Percentiles rank a stretch among this genome's conserved stretches.
phyloP scores from a whole-genome alignment of 1,284 basidiomycete genomes.

The Heterobasidion occidentale region DNA sequence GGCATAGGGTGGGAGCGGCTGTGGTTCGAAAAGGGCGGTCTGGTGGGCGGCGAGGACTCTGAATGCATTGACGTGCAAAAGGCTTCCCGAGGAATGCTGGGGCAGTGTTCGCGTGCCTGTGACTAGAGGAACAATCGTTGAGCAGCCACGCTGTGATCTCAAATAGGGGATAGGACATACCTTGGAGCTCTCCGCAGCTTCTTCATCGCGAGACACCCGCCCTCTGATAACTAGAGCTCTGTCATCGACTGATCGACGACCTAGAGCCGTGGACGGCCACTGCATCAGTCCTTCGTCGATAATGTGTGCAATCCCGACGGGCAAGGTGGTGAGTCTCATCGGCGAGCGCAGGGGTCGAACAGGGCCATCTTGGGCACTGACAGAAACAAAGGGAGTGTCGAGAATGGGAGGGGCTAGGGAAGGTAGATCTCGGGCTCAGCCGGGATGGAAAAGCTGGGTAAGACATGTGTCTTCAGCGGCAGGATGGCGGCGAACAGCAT shows the following conservation, averaged over 20 bases:
- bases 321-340: constrained; percentile 6
- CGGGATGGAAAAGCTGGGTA: no score
- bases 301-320: neutral
- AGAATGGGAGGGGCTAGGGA: neutral
- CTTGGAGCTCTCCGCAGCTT: constrained; percentile 4
- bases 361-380: constrained; percentile 2
- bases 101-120: constrained; percentile 21
- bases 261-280: neutral
- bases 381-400: neutral
- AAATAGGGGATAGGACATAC: neutral
- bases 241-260: constrained; percentile 5
- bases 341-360: constrained; percentile 12
- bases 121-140: constrained; percentile 6
- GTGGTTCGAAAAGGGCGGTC: constrained; percentile 25
- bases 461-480: no score
- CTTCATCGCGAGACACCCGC: neutral
- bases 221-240: neutral
- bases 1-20: constrained; percentile 16
- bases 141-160: neutral
- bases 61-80: constrained; percentile 26
- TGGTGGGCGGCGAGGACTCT: constrained; percentile 26
- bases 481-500: no score
- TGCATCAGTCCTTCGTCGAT: neutral
- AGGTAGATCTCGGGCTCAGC: no score
- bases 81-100: constrained; percentile 28